A percentile compares a stretch with the other conserved stretches of the same genome.
Conservation (phyloP, 2,329 filamentous ascomycete species). For the Sodiomyces alkalinus region DNA sequence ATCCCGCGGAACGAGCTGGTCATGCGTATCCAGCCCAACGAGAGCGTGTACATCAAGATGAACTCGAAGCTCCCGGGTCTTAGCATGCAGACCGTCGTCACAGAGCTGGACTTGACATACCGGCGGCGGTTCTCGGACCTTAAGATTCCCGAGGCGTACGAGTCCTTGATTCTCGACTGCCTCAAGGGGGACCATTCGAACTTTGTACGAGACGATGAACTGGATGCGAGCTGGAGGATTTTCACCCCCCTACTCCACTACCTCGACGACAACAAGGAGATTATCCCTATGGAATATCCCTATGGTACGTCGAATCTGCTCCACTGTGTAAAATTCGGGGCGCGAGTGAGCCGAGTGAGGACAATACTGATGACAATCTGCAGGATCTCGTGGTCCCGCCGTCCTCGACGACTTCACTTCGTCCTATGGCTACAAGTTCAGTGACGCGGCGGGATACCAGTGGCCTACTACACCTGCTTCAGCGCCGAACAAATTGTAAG, state of each 20-base stretch:
- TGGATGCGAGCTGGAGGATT: constrained; percentile 96
- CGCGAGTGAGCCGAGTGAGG: neutral
- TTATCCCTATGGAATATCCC: constrained; percentile 98
- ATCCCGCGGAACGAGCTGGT: constrained; percentile 98
- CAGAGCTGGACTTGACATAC: constrained; percentile 96
- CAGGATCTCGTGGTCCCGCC: constrained; percentile 89
- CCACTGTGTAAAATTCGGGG: too few relatives aligned
- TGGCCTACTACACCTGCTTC: constrained; percentile 70
- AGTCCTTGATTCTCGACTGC: constrained; percentile 91
- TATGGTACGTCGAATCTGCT: constrained; percentile 58
- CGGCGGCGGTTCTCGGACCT: constrained; percentile 95
- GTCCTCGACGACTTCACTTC: constrained; percentile 97
- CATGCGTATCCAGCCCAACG: constrained; percentile 97
- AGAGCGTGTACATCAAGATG: constrained; percentile 99
- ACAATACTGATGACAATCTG: neutral
- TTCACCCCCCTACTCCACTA: constrained; percentile 97
- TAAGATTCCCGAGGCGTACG: constrained; percentile 98
- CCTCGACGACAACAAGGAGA: constrained; percentile 98
- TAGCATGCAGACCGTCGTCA: constrained; percentile 98
- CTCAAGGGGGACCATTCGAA: constrained; percentile 99
- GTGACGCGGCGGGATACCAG: constrained; percentile 87
- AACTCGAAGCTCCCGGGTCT: constrained; percentile 97
- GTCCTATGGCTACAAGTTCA: constrained; percentile 98
- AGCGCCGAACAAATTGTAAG: constrained; percentile 66
- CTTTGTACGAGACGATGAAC: constrained; percentile 93